phyloP scores from a whole-genome alignment of 148 eudicot genomes.

The Polygonum aviculare region DNA sequence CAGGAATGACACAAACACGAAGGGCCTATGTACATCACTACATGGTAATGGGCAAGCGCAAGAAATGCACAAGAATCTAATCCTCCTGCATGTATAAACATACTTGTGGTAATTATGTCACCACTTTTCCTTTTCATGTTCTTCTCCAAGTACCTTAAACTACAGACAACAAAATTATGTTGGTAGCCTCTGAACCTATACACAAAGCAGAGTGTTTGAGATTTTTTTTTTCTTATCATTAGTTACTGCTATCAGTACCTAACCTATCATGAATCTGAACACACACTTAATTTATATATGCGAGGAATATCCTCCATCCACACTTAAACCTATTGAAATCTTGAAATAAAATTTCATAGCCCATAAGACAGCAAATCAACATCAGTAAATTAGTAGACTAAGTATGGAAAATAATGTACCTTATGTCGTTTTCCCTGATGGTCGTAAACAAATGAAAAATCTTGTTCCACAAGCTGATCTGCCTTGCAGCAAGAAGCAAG shows the following conservation, averaged over 20 bases:
- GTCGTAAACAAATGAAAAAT: background rate
- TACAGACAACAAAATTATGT: background rate
- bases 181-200: background rate
- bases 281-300: background rate
- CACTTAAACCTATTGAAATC: background rate
- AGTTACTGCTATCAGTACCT: background rate
- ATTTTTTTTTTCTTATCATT: too few species aligned
- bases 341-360: too few species aligned
- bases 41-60: background rate
- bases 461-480: background rate
- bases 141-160: background rate
- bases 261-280: background rate
- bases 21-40: too few species aligned
- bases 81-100: background rate
- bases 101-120: background rate
- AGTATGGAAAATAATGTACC: background rate
- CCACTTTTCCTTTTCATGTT: background rate
- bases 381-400: background rate
- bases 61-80: background rate
- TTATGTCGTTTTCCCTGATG: background rate
- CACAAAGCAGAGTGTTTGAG: background rate
- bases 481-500: slow-evolving; percentile 3
- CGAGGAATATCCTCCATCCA: background rate
- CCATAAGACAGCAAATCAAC: background rate
- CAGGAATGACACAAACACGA: too few species aligned